Conservation (phyloP, 164 flowering plant species). For the Umbellularia californica region DNA sequence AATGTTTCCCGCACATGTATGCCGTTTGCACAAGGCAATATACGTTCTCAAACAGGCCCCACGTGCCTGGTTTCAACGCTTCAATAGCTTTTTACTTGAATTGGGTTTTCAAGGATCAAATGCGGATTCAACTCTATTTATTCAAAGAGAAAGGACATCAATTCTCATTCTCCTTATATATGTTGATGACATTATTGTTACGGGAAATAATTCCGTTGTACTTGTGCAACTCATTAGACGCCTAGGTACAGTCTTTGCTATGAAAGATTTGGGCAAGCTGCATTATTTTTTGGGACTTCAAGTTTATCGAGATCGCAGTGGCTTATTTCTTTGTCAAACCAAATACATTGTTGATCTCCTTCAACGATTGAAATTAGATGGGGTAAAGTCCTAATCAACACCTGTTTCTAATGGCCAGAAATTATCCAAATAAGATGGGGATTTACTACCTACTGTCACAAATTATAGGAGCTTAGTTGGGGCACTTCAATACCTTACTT, state of each 20-base stretch:
- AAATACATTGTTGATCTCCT: neutral
- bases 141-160: neutral
- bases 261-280: neutral
- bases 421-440: neutral
- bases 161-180: neutral
- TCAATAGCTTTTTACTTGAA: neutral
- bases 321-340: neutral
- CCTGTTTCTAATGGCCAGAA: neutral
- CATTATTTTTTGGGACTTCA: neutral
- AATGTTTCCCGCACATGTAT: too few relatives aligned
- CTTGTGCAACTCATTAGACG: too few relatives aligned
- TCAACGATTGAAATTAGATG: neutral
- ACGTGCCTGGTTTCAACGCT: neutral
- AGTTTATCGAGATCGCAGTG: neutral
- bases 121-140: neutral
- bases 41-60: neutral
- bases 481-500: neutral
- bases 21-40: too few relatives aligned
- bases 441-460: neutral
- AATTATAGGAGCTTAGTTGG: neutral
- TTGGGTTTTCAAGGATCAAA: neutral
- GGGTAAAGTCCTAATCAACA: neutral
- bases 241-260: too few relatives aligned
- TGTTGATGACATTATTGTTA: neutral
- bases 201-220: too few relatives aligned